These are phyloP conservation scores for Mycena galericulata DNA, from an alignment of 768 basidiomycete species.

Conservation along the genomic window DNA sequence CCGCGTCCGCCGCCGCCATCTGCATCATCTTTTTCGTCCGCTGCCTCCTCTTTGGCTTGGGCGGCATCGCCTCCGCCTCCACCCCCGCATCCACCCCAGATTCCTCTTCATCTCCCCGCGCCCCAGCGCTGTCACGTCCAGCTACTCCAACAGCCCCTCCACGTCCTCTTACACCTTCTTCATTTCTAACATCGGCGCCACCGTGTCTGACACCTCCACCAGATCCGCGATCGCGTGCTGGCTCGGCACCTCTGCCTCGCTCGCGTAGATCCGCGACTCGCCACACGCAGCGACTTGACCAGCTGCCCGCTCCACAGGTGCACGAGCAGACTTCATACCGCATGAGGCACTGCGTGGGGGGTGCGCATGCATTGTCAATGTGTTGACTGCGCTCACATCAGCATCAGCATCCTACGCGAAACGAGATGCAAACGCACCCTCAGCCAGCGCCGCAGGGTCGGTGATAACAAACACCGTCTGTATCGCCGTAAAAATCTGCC, in stretches of 20 bases:
- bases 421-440: slow-evolving; percentile 69
- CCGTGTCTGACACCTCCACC: slow-evolving; percentile 53
- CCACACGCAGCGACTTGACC: slow-evolving; percentile 53
- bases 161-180: slow-evolving; percentile 40
- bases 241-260: slow-evolving; percentile 51
- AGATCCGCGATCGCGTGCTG: slow-evolving; percentile 48
- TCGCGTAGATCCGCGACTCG: slow-evolving; percentile 58
- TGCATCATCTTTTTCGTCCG: slow-evolving; percentile 40
- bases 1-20: slow-evolving; percentile 29
- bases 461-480: slow-evolving; percentile 87
- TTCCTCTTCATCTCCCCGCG: slow-evolving; percentile 32
- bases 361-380: slow-evolving; percentile 7
- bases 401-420: too few species aligned
- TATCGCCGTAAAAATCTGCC: slow-evolving; percentile 85
- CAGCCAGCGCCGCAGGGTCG: slow-evolving; percentile 81
- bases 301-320: slow-evolving; percentile 53
- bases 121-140: slow-evolving; percentile 28
- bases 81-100: slow-evolving; percentile 37
- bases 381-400: slow-evolving; percentile 65
- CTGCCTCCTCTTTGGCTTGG: slow-evolving; percentile 31
- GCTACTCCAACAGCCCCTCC: slow-evolving; percentile 6
- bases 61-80: neutral
- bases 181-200: slow-evolving; percentile 43
- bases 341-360: slow-evolving; percentile 67
- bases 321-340: slow-evolving; percentile 77